Conservation (phyloP, 2,329 filamentous ascomycete species). For the Amesomyces nigricolor region DNA sequence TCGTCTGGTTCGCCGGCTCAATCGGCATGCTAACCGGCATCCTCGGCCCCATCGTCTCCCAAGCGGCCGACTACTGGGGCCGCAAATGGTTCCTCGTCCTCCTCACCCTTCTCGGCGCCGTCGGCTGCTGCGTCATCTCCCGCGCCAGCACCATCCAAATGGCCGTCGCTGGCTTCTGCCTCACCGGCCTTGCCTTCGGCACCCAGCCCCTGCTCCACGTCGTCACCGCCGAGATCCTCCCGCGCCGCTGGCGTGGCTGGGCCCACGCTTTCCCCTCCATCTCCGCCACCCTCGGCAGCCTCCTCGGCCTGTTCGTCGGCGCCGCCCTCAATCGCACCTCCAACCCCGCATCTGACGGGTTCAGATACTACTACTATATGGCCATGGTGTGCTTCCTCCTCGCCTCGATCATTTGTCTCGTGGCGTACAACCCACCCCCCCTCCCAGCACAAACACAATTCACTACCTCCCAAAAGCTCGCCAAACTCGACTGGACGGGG, state of each 20-base stretch:
- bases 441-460: constrained; percentile 27
- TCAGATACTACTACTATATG: constrained; percentile 35
- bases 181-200: constrained; percentile 34
- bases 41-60: constrained; percentile 32
- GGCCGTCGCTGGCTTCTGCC: constrained; percentile 34
- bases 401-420: constrained; percentile 27
- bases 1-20: constrained; percentile 30
- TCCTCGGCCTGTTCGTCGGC: constrained; percentile 33
- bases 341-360: constrained; percentile 26
- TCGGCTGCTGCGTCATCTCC: constrained; percentile 35
- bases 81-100: constrained; percentile 37
- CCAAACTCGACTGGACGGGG: constrained; percentile 36
- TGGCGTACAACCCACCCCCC: constrained; percentile 33
- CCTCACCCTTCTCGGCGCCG: constrained; percentile 31
- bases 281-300: constrained; percentile 29
- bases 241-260: constrained; percentile 32
- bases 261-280: constrained; percentile 33
- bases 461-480: constrained; percentile 31
- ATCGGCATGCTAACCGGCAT: constrained; percentile 3
- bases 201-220: constrained; percentile 36
- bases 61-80: constrained; percentile 40
- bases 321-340: constrained; percentile 31
- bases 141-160: constrained; percentile 33
- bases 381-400: constrained; percentile 28
- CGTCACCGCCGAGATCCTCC: constrained; percentile 37